Conservation (phyloP, 163 green algal species). For the Prototheca wickerhamii region DNA sequence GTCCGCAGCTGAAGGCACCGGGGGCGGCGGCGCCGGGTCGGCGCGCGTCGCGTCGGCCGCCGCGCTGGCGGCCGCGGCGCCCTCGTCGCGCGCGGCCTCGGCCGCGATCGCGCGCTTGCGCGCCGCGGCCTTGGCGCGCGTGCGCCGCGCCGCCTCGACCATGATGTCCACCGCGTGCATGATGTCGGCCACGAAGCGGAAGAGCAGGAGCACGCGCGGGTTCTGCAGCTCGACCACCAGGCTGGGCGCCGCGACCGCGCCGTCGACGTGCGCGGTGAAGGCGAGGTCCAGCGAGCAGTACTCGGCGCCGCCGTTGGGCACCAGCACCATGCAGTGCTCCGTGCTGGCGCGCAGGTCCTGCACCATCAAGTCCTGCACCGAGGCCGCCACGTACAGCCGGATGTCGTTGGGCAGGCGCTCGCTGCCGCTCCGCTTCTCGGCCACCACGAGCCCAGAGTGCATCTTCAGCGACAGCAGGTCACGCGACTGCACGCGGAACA, state of each 20-base stretch:
- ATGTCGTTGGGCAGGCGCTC: slow-evolving; percentile 12
- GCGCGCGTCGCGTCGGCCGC: neutral
- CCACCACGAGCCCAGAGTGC: slow-evolving; percentile 18
- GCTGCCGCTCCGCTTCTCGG: slow-evolving; percentile 7
- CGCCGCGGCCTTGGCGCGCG: neutral
- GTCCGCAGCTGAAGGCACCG: neutral
- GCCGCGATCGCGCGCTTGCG: neutral
- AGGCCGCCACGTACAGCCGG: slow-evolving; percentile 18
- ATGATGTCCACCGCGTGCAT: slow-evolving; percentile 37
- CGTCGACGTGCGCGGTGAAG: slow-evolving; percentile 26
- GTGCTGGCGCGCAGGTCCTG: slow-evolving; percentile 29
- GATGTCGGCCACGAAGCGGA: slow-evolving; percentile 37
- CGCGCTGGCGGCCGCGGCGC: neutral
- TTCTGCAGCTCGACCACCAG: slow-evolving; percentile 39
- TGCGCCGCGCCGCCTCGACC: slow-evolving; percentile 4
- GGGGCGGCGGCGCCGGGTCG: no score
- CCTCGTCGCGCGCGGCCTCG: no score
- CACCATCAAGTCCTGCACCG: slow-evolving; percentile 32
- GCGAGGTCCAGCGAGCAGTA: slow-evolving; percentile 28
- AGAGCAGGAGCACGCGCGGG: slow-evolving; percentile 38
- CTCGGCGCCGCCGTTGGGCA: slow-evolving; percentile 20
- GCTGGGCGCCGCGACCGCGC: slow-evolving; percentile 4
- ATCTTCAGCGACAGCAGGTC: slow-evolving; percentile 45
- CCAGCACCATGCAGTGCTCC: slow-evolving; percentile 36
- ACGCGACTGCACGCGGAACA: slow-evolving; percentile 33